Evolutionary conservation across 2,329 filamentous ascomycete genomes (phyloP).

Genomic region (Penicillium digitatum): DNA sequence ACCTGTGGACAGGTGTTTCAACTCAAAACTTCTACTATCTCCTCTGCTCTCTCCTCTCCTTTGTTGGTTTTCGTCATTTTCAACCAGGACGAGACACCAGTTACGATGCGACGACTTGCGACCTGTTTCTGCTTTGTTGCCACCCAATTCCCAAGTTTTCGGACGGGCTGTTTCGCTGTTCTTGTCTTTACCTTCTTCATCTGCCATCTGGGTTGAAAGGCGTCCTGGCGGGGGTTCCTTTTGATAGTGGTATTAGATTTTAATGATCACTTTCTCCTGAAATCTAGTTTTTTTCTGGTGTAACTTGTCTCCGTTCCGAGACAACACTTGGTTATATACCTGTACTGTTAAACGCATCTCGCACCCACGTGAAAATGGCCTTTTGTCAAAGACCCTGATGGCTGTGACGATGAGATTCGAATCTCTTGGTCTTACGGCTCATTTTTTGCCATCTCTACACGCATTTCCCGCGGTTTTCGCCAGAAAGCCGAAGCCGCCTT

Average conservation of each 20-base stretch:
- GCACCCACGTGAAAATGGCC: too few relatives aligned
- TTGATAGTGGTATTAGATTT: conserved; percentile 26
- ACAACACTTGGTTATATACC: not conserved
- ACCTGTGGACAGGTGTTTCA: not conserved
- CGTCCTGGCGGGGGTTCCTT: conserved; percentile 18
- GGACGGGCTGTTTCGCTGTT: conserved; percentile 14
- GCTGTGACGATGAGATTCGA: too few relatives aligned
- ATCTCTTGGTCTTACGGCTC: too few relatives aligned
- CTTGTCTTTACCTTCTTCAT: conserved; percentile 2
- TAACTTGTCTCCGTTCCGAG: not conserved
- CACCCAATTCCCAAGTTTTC: conserved; percentile 13
- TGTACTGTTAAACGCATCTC: not conserved
- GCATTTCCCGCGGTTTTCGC: too few relatives aligned
- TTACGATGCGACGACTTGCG: conserved; percentile 21
- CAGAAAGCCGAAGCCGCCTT: too few relatives aligned
- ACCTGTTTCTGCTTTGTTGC: conserved; percentile 15
- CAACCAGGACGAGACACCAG: conserved; percentile 3
- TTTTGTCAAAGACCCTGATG: too few relatives aligned
- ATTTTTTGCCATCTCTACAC: too few relatives aligned
- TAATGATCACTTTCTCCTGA: conserved; percentile 17
- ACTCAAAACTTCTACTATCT: not conserved
- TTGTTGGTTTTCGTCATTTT: conserved; percentile 1
- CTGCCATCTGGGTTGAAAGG: conserved; percentile 19
- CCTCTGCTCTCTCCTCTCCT: not conserved
- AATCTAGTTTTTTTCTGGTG: not conserved